Evolutionary conservation across 2,329 filamentous ascomycete species (phyloP).

Genomic region (Escovopsis weberi): DNA sequence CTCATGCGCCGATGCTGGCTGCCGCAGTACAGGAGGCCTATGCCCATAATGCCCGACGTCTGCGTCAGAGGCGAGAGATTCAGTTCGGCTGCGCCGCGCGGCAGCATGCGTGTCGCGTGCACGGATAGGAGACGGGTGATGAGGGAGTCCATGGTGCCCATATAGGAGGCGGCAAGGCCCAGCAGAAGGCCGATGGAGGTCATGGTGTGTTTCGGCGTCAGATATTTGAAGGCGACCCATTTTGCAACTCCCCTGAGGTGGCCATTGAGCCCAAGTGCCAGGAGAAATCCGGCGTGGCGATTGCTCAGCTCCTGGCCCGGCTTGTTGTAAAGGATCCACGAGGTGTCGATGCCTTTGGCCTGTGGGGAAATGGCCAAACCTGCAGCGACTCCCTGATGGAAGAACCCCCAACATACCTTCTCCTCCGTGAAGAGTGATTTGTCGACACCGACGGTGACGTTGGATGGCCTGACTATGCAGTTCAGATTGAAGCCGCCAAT

Average conservation of each 20-base stretch:
- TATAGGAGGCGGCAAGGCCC: conserved; percentile 80
- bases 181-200: conserved; percentile 92
- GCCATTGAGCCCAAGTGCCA: conserved; percentile 84
- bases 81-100: conserved; percentile 79
- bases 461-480: conserved; percentile 81
- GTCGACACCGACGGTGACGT: conserved; percentile 87
- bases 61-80: conserved; percentile 89
- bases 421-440: conserved; percentile 80
- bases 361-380: conserved; percentile 80
- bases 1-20: conserved; percentile 98
- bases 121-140: conserved; percentile 89
- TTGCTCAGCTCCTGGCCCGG: conserved; percentile 76
- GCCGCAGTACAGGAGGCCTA: conserved; percentile 83
- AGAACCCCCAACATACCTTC: conserved; percentile 96
- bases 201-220: conserved; percentile 99
- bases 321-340: conserved; percentile 98
- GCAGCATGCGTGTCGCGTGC: conserved; percentile 89
- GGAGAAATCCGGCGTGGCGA: conserved; percentile 84
- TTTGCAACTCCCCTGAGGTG: conserved; percentile 91
- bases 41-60: conserved; percentile 93
- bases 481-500: conserved; percentile 85
- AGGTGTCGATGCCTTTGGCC: conserved; percentile 90
- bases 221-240: conserved; percentile 97
- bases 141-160: conserved; percentile 93
- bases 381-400: conserved; percentile 89